Evolutionary conservation across 164 flowering plant species (phyloP).

Genomic region (Annona cherimola): DNA sequence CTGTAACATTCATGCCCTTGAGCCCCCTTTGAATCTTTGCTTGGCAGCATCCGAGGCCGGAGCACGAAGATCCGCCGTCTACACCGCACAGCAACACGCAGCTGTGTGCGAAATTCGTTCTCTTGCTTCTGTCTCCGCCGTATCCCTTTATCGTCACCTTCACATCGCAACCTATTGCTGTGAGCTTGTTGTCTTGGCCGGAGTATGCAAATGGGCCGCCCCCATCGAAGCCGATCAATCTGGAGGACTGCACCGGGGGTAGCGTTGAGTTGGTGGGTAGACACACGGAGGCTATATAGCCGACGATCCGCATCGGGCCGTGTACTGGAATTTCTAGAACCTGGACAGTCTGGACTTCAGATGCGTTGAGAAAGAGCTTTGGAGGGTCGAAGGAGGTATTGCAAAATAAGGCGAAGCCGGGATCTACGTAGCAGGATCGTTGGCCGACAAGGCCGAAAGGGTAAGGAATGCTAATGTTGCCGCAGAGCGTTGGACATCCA

Average conservation of each 20-base stretch:
- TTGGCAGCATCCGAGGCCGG: constrained; percentile 3
- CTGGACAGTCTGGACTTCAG: not conserved
- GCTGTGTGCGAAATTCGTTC: not conserved
- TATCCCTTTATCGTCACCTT: not conserved
- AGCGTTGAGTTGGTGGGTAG: not conserved
- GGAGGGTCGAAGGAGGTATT: constrained; percentile 2
- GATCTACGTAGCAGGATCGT: not conserved
- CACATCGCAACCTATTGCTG: not conserved
- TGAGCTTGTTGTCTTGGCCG: not conserved
- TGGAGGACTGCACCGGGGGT: not conserved
- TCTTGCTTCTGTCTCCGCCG: not conserved
- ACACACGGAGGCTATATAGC: not conserved
- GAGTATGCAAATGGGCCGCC: not conserved
- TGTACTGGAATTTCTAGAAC: not conserved
- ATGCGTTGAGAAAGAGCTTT: not conserved
- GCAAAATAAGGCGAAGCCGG: not conserved
- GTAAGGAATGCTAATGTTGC: not conserved
- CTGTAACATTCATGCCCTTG: not conserved
- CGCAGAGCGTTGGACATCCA: not conserved
- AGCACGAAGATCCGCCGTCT: not conserved
- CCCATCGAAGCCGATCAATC: not conserved
- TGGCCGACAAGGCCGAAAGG: constrained; percentile 2
- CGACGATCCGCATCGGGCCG: not conserved
- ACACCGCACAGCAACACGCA: not conserved
- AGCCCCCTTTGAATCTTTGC: not conserved